phyloP scores from a whole-genome alignment of 768 basidiomycete species.

The Podaxis sp. region DNA sequence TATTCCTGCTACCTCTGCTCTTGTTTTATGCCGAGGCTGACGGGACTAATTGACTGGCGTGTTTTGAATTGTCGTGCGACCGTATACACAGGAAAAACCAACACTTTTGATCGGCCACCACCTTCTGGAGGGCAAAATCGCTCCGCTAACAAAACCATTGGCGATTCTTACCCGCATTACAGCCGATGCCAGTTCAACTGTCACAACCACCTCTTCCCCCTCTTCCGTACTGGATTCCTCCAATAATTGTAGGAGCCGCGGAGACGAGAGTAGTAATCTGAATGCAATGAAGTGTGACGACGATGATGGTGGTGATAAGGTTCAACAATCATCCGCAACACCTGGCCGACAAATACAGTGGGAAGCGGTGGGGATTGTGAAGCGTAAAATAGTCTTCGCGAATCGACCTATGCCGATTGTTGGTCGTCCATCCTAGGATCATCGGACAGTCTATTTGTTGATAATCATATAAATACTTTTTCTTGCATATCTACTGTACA shows the following conservation, averaged over 20 bases:
- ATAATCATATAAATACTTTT: conserved; percentile 8
- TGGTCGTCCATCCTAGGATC: conserved; percentile 26
- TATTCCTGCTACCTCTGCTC: not conserved
- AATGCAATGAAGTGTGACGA: conserved; percentile 1
- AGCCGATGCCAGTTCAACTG: conserved; percentile 16
- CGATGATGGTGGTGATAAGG: conserved; percentile 9
- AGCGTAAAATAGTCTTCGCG: conserved; percentile 79
- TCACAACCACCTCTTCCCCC: not conserved
- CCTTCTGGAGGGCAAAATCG: conserved; percentile 84
- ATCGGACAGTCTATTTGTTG: not conserved
- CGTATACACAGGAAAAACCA: conserved; percentile 59
- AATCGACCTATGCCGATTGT: conserved; percentile 75
- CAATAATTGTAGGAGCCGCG: conserved; percentile 2
- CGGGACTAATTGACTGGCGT: not conserved
- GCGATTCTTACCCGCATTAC: conserved; percentile 63
- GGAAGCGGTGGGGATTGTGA: conserved; percentile 70
- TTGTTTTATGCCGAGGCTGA: not conserved
- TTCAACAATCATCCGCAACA: not conserved
- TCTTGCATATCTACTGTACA: conserved; percentile 13
- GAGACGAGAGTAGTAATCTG: not conserved
- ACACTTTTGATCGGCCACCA: conserved; percentile 86
- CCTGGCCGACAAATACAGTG: conserved; percentile 37
- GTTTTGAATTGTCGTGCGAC: not conserved
- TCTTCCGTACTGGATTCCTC: not conserved
- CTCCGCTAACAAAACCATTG: conserved; percentile 73